Base-by-base conservation (phyloP, 208 protist species). In the Trypanosomatidae sp. region DNA sequence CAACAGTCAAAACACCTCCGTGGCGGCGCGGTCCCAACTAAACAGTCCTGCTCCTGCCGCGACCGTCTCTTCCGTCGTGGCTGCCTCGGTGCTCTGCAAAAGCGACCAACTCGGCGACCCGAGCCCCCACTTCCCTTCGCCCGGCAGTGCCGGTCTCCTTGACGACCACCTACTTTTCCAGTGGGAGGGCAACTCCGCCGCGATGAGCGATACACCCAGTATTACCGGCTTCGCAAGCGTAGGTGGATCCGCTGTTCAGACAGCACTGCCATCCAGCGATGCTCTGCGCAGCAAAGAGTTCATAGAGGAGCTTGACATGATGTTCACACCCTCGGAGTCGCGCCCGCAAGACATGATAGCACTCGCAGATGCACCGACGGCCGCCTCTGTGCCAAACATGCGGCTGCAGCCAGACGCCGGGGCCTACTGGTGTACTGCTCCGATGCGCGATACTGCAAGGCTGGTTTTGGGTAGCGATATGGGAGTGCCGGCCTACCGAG, bases 101-200 rank as follows among this genome's bases (percentile, higher is more conserved):
- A 22, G 43, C 5, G 25, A 12, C 43, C 28, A 50, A 10, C 25
- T 43, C 12, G 25, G 28, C 15, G 64, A 68, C 28, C 12, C 44
- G 15, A 36, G 25, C 5, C 64, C 41, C 13, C 22, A 25, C 66
- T 70, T 69, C 30, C 58, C 68, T 43, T 58, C 52, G 7, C 10
- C 71, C 3, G 71, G 73, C 22, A 64, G 53, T 17, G 30, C 49
- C 6, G 68, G n/a, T 25, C 49, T 77, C 33, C 44, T 73, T 33
- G 68, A 70, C 25, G 62, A 79, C 36, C 52, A 69, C 12, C 3
- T 79, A n/a, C 62, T 74, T n/a, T 79, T 73, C 25, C 43, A 65
- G 62, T 73, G 74, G 68, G 62, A 79, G n/a, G 49, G 67, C 10
- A 47, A 44, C 22, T 36, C 74, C 30, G 52, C 49, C 7, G 28